Evolutionary conservation across 768 basidiomycete species (phyloP).

Genomic region (Brasilioporus rufonigricans): DNA sequence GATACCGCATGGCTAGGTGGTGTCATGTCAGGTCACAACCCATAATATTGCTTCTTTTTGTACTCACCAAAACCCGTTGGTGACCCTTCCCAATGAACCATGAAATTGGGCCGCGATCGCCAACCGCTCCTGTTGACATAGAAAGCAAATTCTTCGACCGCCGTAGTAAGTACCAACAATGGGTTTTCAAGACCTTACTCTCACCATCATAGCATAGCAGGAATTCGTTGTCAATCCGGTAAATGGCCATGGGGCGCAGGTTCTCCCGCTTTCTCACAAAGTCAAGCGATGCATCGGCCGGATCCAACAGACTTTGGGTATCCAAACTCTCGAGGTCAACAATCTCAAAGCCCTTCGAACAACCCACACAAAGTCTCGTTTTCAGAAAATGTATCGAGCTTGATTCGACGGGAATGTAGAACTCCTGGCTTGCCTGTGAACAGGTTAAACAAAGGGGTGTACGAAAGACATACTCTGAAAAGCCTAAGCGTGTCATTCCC

Average conservation of each 20-base stretch:
- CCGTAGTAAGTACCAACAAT: conserved; percentile 6
- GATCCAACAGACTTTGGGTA: conserved; percentile 94
- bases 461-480: conserved; percentile 64
- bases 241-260: conserved; percentile 92
- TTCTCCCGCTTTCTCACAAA: conserved; percentile 91
- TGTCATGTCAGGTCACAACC: conserved; percentile 4
- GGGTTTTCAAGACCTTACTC: conserved; percentile 23
- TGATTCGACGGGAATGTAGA: conserved; percentile 98
- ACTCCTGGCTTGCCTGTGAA: conserved; percentile 58
- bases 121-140: conserved; percentile 98
- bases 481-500: conserved; percentile 91
- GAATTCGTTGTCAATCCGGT: conserved; percentile 95
- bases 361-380: conserved; percentile 95
- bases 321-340: conserved; percentile 97
- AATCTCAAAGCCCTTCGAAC: conserved; percentile 97
- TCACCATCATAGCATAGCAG: conserved; percentile 95
- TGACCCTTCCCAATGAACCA: conserved; percentile 94
- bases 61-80: conserved; percentile 91
- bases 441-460: neutral
- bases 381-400: conserved; percentile 96
- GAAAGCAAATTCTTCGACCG: conserved; percentile 85
- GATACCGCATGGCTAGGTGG: conserved; percentile 83
- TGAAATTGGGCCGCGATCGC: conserved; percentile 86
- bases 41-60: neutral
- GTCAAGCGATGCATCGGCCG: conserved; percentile 84